These are phyloP conservation scores for Neocucurbitaria cava DNA, from an alignment of 2,329 filamentous ascomycete species.

Conservation along the genomic window DNA sequence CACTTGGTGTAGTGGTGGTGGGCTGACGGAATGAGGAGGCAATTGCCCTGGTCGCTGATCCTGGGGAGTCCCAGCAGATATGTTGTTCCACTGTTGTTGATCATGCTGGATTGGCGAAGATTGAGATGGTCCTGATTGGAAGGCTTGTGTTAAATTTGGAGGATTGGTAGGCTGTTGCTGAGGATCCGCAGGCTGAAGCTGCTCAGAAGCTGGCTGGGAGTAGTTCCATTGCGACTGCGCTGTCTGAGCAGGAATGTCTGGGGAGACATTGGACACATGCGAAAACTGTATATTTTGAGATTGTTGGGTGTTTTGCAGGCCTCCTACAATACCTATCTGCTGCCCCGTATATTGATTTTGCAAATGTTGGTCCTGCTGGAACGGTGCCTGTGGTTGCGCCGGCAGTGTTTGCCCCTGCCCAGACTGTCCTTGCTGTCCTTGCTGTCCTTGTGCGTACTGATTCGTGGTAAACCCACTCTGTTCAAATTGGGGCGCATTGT, in stretches of 20 bases:
- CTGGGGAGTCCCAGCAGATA: conserved; percentile 22
- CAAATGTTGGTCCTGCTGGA: conserved; percentile 11
- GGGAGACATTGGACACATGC: conserved; percentile 15
- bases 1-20: conserved; percentile 22
- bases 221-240: conserved; percentile 15
- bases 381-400: conserved; percentile 8
- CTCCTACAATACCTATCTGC: conserved; percentile 35
- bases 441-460: conserved; percentile 16
- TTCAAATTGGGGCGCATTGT: conserved; percentile 16
- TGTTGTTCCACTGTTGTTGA: conserved; percentile 31
- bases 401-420: conserved; percentile 10
- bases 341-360: conserved; percentile 26
- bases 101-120: conserved; percentile 15
- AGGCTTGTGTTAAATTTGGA: conserved; percentile 17
- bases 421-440: conserved; percentile 19
- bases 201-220: conserved; percentile 2
- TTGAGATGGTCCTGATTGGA: conserved; percentile 16
- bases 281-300: conserved; percentile 15
- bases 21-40: conserved; percentile 21
- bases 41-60: conserved; percentile 15
- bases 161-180: conserved; percentile 16
- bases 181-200: not conserved
- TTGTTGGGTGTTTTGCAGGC: conserved; percentile 10
- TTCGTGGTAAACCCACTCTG: conserved; percentile 15
- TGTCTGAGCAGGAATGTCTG: conserved; percentile 12